Conservation (phyloP, 305 asterid species). For the Plantago coronopus region DNA sequence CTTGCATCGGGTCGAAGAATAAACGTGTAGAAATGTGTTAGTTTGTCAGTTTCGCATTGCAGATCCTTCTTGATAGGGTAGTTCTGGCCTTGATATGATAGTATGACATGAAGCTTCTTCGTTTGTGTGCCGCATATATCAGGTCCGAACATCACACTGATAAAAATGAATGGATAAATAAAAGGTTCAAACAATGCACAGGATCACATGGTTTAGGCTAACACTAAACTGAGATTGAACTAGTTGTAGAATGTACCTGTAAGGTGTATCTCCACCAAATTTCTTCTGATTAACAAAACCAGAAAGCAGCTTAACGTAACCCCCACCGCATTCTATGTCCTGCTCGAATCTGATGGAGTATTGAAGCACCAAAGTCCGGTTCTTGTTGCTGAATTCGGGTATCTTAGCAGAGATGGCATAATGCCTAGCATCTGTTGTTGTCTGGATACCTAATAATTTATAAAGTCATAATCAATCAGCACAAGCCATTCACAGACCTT, state of each 20-base stretch:
- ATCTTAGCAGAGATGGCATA: slow-evolving; percentile 86
- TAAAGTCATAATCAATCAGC: no score
- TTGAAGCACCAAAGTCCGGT: slow-evolving; percentile 77
- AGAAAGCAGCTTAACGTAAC: slow-evolving; percentile 82
- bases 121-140: slow-evolving; percentile 94
- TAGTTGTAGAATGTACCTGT: slow-evolving; percentile 45
- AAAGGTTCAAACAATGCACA: no score
- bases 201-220: no score
- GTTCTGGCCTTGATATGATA: slow-evolving; percentile 93
- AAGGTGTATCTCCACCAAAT: slow-evolving; percentile 94
- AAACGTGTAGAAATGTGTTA: slow-evolving; percentile 91
- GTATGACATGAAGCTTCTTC: slow-evolving; percentile 86
- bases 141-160: slow-evolving; percentile 91
- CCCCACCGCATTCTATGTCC: slow-evolving; percentile 97
- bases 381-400: slow-evolving; percentile 83
- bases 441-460: slow-evolving; percentile 73
- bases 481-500: no score
- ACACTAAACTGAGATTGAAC: no score
- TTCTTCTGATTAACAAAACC: slow-evolving; percentile 92
- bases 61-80: slow-evolving; percentile 92
- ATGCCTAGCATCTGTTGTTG: slow-evolving; percentile 75
- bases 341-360: slow-evolving; percentile 83
- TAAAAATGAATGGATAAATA: slow-evolving; percentile 3
- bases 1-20: slow-evolving; percentile 93
- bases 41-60: slow-evolving; percentile 93